Conservation (phyloP, 495 filamentous ascomycete species). For the Parmelia sp. region DNA sequence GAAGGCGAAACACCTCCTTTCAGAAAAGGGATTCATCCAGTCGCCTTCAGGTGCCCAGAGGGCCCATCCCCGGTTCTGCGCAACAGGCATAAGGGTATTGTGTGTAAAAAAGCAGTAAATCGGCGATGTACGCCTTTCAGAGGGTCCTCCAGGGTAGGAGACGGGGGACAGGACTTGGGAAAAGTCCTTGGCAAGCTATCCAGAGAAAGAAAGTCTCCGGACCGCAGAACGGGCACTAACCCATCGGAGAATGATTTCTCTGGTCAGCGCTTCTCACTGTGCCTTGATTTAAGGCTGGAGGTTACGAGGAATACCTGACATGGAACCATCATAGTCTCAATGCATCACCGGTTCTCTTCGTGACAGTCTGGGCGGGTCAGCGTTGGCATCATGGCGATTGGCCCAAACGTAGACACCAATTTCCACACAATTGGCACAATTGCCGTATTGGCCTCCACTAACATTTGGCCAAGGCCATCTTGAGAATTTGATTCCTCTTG, state of each 20-base stretch:
- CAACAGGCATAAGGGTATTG: not conserved
- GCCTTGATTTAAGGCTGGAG: not conserved
- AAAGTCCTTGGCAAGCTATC: too few relatives aligned
- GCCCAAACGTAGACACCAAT: not conserved
- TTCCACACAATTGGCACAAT: not conserved
- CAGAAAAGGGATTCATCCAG: not conserved
- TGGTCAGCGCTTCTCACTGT: not conserved
- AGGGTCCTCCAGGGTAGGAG: not conserved
- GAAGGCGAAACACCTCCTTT: too few relatives aligned
- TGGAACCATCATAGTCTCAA: not conserved
- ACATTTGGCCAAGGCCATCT: not conserved
- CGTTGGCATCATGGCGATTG: not conserved
- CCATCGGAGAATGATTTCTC: too few relatives aligned
- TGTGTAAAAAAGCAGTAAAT: too few relatives aligned
- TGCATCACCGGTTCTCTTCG: not conserved
- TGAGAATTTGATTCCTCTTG: not conserved
- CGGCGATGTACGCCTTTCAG: not conserved
- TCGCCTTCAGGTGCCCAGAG: not conserved
- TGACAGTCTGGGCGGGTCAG: not conserved
- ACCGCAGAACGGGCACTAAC: too few relatives aligned
- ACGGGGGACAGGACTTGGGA: not conserved
- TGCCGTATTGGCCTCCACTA: not conserved
- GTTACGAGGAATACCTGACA: not conserved
- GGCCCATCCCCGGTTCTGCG: conserved; percentile 15
- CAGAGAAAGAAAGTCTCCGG: too few relatives aligned